Base-by-base conservation (phyloP, 257 asterid genomes). In the Vinca minor region DNA sequence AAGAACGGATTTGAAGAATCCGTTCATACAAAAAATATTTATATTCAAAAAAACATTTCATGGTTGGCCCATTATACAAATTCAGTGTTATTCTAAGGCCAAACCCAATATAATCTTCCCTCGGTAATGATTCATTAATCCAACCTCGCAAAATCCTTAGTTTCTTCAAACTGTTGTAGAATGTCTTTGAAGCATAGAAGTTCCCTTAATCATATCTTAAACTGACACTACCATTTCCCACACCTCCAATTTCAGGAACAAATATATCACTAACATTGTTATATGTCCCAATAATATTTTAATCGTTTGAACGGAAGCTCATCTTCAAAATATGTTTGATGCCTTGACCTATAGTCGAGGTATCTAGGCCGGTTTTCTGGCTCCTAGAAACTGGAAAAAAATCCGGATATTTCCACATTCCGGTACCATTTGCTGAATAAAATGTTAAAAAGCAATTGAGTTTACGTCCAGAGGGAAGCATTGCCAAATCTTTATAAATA, bases 171-270 rank as follows among this genome's bases (percentile, higher is more conserved):
- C 74, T 61, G 35, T 80, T 84, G 8, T 65, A 77, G 44, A 83
- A 83, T 15, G 77, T 77, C 62, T 83, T 83, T 8, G 85, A 77
- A 15, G 88, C 88, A 63, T 83, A 83, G 41, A 64, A 83, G 47
- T 68, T 77, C 0, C 85, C 88, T 32, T 77, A 77, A 39, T 82
- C 88, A 14, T 74, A 79, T 13, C 80, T 75, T 54, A 77, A 69
- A 1, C 82, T 80, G 23, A 59, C 63, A 9, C 38, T 34, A 34
- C 65, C 62, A 4, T 44, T 69, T 12, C 60, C 77, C 0, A 57
- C 26, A 10, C 59, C 31, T 44, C 65, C 65, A 17, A 35, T 64
- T 47, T 83, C 82, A 0, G 82, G 88, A 0, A 41, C 53, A 35
- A 73, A 83, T 0, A 17, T 68, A 57, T 74, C 83, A 1, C 25